A percentile compares a stretch with the other conserved stretches of the same genome.
Conservation (phyloP, 805 yeast genomes). For the Brettanomyces custersianus region DNA sequence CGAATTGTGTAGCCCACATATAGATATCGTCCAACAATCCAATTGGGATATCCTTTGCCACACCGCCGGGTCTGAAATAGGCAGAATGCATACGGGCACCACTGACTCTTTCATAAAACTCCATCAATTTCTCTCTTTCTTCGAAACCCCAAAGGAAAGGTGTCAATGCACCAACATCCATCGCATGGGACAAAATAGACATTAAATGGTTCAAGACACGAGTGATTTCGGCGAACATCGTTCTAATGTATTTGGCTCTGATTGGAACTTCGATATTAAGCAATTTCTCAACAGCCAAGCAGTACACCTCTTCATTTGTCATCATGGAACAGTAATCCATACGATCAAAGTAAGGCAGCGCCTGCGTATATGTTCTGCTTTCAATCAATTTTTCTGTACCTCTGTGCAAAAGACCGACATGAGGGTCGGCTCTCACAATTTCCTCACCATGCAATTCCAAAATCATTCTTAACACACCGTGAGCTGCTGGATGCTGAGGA, state of each 20-base stretch:
- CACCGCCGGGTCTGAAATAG: conserved; percentile 89
- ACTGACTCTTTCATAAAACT: conserved; percentile 81
- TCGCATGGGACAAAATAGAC: conserved; percentile 81
- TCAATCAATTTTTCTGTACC: conserved; percentile 88
- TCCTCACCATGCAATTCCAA: conserved; percentile 85
- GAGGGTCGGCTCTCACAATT: conserved; percentile 80
- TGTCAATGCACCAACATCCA: conserved; percentile 92
- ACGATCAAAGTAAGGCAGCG: conserved; percentile 82
- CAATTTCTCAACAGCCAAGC: conserved; percentile 77
- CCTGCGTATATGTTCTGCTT: conserved; percentile 79
- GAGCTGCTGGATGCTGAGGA: conserved; percentile 94
- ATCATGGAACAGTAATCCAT: conserved; percentile 81
- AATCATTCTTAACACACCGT: conserved; percentile 82
- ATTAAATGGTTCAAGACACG: conserved; percentile 76
- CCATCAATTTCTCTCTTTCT: conserved; percentile 90
- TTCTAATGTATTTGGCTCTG: conserved; percentile 78
- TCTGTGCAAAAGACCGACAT: conserved; percentile 78
- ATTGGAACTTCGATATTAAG: conserved; percentile 78
- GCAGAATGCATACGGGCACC: conserved; percentile 89
- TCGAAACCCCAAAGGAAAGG: conserved; percentile 93
- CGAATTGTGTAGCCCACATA: conserved; percentile 95
- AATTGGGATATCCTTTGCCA: conserved; percentile 76
- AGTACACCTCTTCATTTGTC: conserved; percentile 83
- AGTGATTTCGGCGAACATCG: conserved; percentile 80
- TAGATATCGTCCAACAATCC: conserved; percentile 84